A percentile compares a stretch with the other conserved stretches of the same genome.
Conservation (phyloP, 306 rosid genomes). For the Vigna angularis region DNA sequence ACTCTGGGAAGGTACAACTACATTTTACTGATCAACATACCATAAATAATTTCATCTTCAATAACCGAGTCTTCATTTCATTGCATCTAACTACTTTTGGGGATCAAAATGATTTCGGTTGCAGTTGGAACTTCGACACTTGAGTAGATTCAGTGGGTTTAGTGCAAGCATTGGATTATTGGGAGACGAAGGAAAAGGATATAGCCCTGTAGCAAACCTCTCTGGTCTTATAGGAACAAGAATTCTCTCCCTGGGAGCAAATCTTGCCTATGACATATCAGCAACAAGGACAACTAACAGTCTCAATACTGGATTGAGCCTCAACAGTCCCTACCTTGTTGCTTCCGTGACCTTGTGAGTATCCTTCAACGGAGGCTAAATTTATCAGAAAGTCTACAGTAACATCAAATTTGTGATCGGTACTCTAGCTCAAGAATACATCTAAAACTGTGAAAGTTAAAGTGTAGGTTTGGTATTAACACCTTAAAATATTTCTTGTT, state of each 20-base stretch:
- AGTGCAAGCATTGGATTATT: conserved; percentile 9
- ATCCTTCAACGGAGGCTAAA: not conserved
- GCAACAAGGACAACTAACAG: not conserved
- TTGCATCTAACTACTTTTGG: not conserved
- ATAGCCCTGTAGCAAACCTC: not conserved
- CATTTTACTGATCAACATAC: not conserved
- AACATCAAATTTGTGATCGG: not conserved
- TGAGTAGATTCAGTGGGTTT: conserved; percentile 15
- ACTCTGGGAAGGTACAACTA: conserved; percentile 24
- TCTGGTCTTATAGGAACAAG: conserved; percentile 34
- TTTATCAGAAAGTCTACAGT: not conserved
- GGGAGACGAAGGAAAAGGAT: conserved; percentile 12
- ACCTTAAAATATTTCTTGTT: not conserved
- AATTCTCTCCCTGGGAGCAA: conserved; percentile 21
- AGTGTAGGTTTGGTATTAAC: not conserved
- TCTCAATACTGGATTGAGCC: conserved; percentile 22
- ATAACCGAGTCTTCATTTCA: not conserved
- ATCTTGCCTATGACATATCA: conserved; percentile 1
- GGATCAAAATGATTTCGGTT: conserved; percentile 3
- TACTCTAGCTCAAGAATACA: not conserved
- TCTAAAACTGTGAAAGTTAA: not conserved
- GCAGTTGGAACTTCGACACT: conserved; percentile 24
- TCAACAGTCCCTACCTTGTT: conserved; percentile 25
- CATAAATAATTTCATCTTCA: not conserved
- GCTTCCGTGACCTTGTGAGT: conserved; percentile 36